Conservation (phyloP, 179 eudicot species). For the Beta lomatogona region DNA sequence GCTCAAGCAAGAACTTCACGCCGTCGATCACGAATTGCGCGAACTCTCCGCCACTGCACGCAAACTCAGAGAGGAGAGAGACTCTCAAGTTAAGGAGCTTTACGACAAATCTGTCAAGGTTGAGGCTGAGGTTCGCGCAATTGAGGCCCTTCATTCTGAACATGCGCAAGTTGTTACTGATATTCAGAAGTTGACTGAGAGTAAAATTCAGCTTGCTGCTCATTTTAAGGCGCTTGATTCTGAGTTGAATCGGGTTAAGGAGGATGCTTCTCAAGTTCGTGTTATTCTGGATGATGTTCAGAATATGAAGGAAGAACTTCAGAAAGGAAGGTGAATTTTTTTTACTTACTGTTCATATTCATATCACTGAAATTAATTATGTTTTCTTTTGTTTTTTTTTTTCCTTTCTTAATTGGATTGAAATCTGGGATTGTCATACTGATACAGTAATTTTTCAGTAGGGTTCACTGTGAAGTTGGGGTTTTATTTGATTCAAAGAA, state of each 20-base stretch:
- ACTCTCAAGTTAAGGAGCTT: slow-evolving; percentile 57
- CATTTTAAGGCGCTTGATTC: slow-evolving; percentile 41
- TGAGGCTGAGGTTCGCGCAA: slow-evolving; percentile 49
- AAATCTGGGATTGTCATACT: neutral
- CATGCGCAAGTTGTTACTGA: slow-evolving; percentile 48
- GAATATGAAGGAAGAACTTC: slow-evolving; percentile 51
- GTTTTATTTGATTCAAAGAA: neutral
- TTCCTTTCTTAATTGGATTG: no score
- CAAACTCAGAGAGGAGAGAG: slow-evolving; percentile 49
- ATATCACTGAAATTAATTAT: no score
- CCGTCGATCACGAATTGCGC: slow-evolving; percentile 54
- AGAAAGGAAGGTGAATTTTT: slow-evolving; percentile 64
- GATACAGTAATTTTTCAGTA: neutral
- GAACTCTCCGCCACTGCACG: slow-evolving; percentile 48
- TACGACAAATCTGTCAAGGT: slow-evolving; percentile 48
- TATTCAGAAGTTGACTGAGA: slow-evolving; percentile 41
- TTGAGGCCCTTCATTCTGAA: slow-evolving; percentile 42
- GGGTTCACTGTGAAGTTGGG: neutral
- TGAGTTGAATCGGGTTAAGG: slow-evolving; percentile 38
- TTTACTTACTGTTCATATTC: no score
- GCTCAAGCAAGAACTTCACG: slow-evolving; percentile 67
- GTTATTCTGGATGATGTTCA: slow-evolving; percentile 59
- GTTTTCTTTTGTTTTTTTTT: no score
- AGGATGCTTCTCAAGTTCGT: slow-evolving; percentile 39
- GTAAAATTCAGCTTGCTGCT: slow-evolving; percentile 40